Base-by-base conservation (phyloP, 2,329 filamentous ascomycete genomes). In the Talaromyces sp. region DNA sequence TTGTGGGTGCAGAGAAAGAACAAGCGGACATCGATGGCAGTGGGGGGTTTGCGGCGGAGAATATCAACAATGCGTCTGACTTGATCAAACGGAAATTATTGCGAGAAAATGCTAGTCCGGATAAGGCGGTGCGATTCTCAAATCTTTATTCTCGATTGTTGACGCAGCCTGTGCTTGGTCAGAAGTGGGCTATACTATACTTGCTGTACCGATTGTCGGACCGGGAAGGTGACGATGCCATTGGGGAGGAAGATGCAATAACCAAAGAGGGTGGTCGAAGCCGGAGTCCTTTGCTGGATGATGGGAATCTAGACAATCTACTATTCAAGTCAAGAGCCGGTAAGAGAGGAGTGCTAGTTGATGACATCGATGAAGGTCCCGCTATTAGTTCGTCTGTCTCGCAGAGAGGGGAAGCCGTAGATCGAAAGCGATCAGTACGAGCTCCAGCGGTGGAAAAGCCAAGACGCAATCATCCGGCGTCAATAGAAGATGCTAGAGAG, bases 121-220 rank as follows among this genome's bases (percentile, higher is more conserved):
- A 86, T 69, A 85, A 93, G 76, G 92, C 93, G 3, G 82, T 93
- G 21, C 86, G 88, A 65, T 96, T 97, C 77, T 89, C 92, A 25
- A 96, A 96, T 72, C 84, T 99, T 31, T 96, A 97, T 77, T 92
- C 91, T 37, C 86, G 92, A 62, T 84, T 99, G 18, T 82, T 97
- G 28, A 90, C 91, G n/a, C 87, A 97, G 67, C 93, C 93, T 0
- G 93, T 98, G 5, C 83, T 99, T 50, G 90, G 91, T 70, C 90
- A 96, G 76, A 99, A 99, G 83, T 98, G 93, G 92, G 92, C 90
- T 2, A 97, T 99, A 67, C 82, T 99, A 21, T 96, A 96, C 74
- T 86, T 99, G 46, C 84, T 99, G 46, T 90, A 95, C 74, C 88
- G 91, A 69, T 84, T 97, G 55, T 87, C 91, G 65, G 90, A 93